Conservation (phyloP, 768 basidiomycete species). For the Auriscalpium orientale region DNA sequence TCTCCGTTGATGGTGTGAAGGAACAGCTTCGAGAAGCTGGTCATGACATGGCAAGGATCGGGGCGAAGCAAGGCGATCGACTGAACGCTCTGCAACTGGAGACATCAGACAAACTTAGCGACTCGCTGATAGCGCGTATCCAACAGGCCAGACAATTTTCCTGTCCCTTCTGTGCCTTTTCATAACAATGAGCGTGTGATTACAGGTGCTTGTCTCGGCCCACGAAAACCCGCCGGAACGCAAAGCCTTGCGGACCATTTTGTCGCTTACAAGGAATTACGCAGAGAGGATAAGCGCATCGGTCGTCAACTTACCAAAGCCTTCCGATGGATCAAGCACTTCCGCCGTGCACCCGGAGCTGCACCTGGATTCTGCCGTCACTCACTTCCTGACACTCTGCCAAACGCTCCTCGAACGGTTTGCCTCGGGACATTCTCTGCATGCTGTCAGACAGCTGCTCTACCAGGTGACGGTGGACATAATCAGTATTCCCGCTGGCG, state of each 20-base stretch:
- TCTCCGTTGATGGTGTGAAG: not conserved
- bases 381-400: not conserved
- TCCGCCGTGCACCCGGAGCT: not conserved
- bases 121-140: not conserved
- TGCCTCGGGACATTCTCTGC: slow-evolving; percentile 5
- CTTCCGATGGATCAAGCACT: not conserved
- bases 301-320: not conserved
- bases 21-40: not conserved
- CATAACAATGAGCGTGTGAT: not conserved
- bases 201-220: not conserved
- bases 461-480: not conserved
- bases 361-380: slow-evolving; percentile 1
- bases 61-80: not conserved
- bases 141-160: slow-evolving; percentile 1
- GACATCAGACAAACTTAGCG: not conserved
- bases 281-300: not conserved
- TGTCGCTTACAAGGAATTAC: slow-evolving; percentile 6
- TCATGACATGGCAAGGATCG: not conserved
- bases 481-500: not conserved
- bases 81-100: not conserved
- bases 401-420: slow-evolving; percentile 9
- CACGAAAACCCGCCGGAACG: slow-evolving; percentile 1
- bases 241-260: slow-evolving; percentile 3
- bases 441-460: not conserved
- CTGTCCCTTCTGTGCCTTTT: not conserved